Conservation (phyloP, 2,329 filamentous ascomycete species). For the Thelonectria discophora region DNA sequence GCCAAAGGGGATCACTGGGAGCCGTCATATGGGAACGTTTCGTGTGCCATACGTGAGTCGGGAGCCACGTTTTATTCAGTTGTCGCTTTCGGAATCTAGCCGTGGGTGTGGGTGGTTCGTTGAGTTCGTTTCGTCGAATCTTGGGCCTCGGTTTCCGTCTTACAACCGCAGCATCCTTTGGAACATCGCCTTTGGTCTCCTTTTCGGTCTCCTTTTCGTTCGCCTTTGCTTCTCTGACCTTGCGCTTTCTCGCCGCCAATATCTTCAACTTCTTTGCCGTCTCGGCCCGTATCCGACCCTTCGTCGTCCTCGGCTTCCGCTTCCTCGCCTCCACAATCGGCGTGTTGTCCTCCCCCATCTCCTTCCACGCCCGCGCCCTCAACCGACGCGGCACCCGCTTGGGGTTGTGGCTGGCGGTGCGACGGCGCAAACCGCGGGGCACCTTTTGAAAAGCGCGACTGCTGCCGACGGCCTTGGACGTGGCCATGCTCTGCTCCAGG, state of each 20-base stretch:
- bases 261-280: conserved; percentile 76
- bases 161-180: conserved; percentile 29
- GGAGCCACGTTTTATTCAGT: conserved; percentile 89
- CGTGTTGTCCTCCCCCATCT: conserved; percentile 92
- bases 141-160: conserved; percentile 62
- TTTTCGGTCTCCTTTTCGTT: conserved; percentile 35
- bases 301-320: conserved; percentile 67
- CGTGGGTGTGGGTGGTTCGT: conserved; percentile 63
- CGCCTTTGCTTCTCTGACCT: conserved; percentile 48
- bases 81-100: conserved; percentile 86
- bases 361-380: conserved; percentile 70
- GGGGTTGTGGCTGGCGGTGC: conserved; percentile 95
- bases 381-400: conserved; percentile 86
- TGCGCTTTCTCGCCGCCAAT: conserved; percentile 65
- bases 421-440: conserved; percentile 81
- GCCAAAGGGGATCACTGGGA: conserved; percentile 83
- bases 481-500: conserved; percentile 82
- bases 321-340: conserved; percentile 75
- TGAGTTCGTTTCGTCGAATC: conserved; percentile 74
- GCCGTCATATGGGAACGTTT: conserved; percentile 91
- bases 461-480: conserved; percentile 68
- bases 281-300: conserved; percentile 73
- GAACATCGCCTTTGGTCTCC: conserved; percentile 22
- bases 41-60: conserved; percentile 92
- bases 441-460: conserved; percentile 91